Conservation (phyloP, 345 rosid genomes). For the Microcos paniculata region DNA sequence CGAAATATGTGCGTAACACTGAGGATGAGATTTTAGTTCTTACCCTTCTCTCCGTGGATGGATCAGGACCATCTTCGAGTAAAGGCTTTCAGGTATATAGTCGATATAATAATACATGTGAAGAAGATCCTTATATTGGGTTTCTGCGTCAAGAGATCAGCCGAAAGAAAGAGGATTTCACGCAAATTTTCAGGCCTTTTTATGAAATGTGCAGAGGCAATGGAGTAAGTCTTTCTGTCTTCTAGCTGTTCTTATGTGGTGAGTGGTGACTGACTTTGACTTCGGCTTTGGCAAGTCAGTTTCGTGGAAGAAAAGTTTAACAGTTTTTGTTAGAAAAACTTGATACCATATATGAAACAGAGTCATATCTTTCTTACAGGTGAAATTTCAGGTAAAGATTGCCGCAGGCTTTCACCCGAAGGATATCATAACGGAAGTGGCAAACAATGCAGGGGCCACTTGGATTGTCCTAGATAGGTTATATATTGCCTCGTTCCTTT, state of each 20-base stretch:
- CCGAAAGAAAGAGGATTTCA: constrained; percentile 22
- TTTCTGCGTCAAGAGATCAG: constrained; percentile 30
- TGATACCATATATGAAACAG: too few species aligned
- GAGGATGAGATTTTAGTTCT: constrained; percentile 43
- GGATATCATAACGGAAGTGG: constrained; percentile 37
- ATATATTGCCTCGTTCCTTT: background rate
- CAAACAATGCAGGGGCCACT: constrained; percentile 32
- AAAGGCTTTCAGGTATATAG: background rate
- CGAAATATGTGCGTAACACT: constrained; percentile 12
- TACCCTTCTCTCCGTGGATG: constrained; percentile 21
- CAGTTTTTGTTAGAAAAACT: too few species aligned
- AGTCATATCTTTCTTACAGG: constrained; percentile 22
- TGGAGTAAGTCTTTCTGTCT: constrained; percentile 29
- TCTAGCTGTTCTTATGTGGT: background rate
- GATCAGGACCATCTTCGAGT: background rate
- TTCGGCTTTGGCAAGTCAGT: background rate
- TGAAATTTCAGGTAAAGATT: constrained; percentile 40
- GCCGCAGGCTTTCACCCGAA: constrained; percentile 31
- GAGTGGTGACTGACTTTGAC: background rate
- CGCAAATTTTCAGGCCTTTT: constrained; percentile 28
- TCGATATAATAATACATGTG: background rate
- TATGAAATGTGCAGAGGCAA: constrained; percentile 31
- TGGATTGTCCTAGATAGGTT: constrained; percentile 43
- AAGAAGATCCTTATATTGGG: constrained; percentile 8
- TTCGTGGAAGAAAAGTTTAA: background rate